Conservation (phyloP, 768 basidiomycete genomes). For the Podaxis sp. region DNA sequence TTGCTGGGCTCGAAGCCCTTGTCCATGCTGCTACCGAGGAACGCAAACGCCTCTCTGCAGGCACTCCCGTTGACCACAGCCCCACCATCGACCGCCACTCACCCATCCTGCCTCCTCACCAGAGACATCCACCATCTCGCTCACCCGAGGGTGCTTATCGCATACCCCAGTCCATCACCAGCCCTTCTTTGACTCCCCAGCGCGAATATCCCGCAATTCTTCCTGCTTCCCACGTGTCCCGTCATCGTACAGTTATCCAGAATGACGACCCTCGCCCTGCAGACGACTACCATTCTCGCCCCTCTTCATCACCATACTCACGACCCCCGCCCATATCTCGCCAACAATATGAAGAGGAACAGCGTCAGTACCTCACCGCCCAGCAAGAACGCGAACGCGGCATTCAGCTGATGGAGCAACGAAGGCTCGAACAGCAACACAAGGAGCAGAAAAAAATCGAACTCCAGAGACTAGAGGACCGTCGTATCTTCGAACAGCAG, state of each 20-base stretch:
- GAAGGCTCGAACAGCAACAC: constrained; percentile 12
- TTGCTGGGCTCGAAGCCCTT: constrained; percentile 53
- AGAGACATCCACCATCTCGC: constrained; percentile 1
- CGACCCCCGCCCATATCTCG: constrained; percentile 9
- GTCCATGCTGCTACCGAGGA: constrained; percentile 71
- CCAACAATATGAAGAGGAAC: constrained; percentile 14
- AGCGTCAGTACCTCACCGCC: constrained; percentile 2
- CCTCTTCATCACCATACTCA: constrained; percentile 2
- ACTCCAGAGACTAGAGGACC: constrained; percentile 6
- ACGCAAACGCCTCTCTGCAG: constrained; percentile 43
- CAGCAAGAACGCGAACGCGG: background rate
- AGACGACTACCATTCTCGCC: constrained; percentile 1
- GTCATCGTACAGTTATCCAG: background rate
- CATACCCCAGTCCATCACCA: background rate
- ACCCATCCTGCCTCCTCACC: background rate
- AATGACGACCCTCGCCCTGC: constrained; percentile 1
- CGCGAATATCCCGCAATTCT: background rate
- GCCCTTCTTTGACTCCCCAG: background rate
- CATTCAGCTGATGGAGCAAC: background rate
- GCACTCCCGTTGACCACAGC: constrained; percentile 12
- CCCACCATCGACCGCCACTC: constrained; percentile 2
- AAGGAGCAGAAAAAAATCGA: constrained; percentile 9
- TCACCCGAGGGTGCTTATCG: constrained; percentile 12
- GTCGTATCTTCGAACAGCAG: constrained; percentile 3
- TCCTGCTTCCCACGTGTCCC: constrained; percentile 4